Evolutionary conservation across 768 basidiomycete genomes (phyloP), one percentile per base, ranked within the genome.

Genomic region (Auricularia sp.): DNA sequence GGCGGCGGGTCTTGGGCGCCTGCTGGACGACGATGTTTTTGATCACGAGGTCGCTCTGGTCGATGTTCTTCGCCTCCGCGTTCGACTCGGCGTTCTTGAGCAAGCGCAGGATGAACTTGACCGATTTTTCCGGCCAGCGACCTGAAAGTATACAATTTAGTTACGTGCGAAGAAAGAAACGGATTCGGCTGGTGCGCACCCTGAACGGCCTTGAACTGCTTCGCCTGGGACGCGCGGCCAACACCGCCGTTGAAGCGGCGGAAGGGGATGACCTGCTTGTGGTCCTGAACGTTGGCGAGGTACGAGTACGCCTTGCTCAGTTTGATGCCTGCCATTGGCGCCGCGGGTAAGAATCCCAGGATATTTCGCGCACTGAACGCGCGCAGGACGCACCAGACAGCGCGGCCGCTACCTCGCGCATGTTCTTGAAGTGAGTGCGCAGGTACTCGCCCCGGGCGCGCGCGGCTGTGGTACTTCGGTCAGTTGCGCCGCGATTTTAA

Each of bases 371-470:
- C 23, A 53, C 61, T 21, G 23, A 29, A 66, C 42, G 29, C 8
- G 29, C 47, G 35, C 51, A 35, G 33, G 43, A 59, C 83, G 72
- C 68, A 93, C 94, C 95, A 69, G 87, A 84, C 68, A 98, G 81
- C 69, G 91, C 93, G 68, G 96, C 96, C 62, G 91, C 95, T 64
- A 98, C 97, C 79, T 99, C 97, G 68, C 92, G 88, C 93, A 97
- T 98, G 86, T 98, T 99, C 89, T 99, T 99, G 87, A 97, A 99
- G 82, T 98, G 96, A 60, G 97, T 98, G 72, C 95, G 91, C 74
- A 97, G 86, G 84, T 98, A 94, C 81, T 96, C 93, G 72, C 94
- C 94, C 73, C 90, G 90, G 66, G 95, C 90, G 74, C 85, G 89
- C 73, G 95, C 87, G 76, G 91, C 93, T 96, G 75, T 44, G 36